A percentile compares a stretch with the other conserved stretches of the same genome.
Conservation (phyloP, 192 early-diverging fungal species). For the Gaertneriomyces semiglobifer region DNA sequence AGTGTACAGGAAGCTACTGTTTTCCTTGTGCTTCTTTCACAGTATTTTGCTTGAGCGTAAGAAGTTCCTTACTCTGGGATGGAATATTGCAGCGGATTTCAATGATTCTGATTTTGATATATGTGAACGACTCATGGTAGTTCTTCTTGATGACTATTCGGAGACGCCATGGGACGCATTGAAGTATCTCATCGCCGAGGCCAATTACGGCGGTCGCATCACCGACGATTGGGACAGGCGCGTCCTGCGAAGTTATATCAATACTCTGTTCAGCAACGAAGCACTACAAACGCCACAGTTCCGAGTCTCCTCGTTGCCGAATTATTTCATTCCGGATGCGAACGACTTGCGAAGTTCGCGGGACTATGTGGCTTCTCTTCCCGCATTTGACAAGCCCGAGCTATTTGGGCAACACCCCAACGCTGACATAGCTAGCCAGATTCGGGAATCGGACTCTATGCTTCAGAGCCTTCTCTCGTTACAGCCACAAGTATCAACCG, state of each 20-base stretch:
- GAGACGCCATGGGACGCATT: conserved; percentile 63
- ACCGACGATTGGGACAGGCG: conserved; percentile 64
- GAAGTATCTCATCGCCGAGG: conserved; percentile 63
- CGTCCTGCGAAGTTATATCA: conserved; percentile 59
- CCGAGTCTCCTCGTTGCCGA: conserved; percentile 45
- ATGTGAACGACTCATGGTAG: conserved; percentile 55
- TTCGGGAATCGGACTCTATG: conserved; percentile 51
- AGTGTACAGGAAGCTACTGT: conserved; percentile 54
- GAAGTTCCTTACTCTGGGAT: conserved; percentile 61
- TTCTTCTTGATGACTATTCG: conserved; percentile 55
- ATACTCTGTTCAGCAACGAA: conserved; percentile 53
- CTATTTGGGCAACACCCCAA: conserved; percentile 67
- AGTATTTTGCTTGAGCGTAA: conserved; percentile 56
- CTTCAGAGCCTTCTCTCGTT: conserved; percentile 50
- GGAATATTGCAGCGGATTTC: conserved; percentile 62
- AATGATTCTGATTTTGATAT: conserved; percentile 67
- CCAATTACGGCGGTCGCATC: conserved; percentile 61
- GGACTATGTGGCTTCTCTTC: conserved; percentile 55
- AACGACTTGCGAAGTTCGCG: conserved; percentile 36
- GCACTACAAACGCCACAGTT: conserved; percentile 49
- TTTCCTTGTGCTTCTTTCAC: conserved; percentile 60
- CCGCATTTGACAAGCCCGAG: conserved; percentile 57
- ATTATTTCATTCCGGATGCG: conserved; percentile 54
- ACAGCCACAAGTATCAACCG: conserved; percentile 49
- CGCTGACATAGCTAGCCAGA: conserved; percentile 62